Evolutionary conservation across 1,284 basidiomycete species (phyloP).

Genomic region (Cutaneotrichosporon cutaneum): DNA sequence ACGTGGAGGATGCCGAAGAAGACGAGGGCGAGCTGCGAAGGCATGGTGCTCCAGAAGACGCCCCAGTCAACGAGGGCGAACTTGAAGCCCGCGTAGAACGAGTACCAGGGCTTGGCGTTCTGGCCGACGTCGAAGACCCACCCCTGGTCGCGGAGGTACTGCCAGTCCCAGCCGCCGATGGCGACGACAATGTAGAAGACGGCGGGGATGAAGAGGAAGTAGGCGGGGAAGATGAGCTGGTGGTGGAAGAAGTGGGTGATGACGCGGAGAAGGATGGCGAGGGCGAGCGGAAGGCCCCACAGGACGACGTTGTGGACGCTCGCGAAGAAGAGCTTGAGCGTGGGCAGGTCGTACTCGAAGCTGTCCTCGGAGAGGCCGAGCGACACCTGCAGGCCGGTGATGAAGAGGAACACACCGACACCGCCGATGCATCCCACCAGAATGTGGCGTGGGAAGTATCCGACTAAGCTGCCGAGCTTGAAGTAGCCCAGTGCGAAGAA

Average conservation of each 20-base stretch:
- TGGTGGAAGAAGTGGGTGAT: constrained; percentile 80
- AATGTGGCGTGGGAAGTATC: constrained; percentile 96
- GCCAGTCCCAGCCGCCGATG: constrained; percentile 65
- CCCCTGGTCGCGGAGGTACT: constrained; percentile 63
- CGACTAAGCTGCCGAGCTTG: constrained; percentile 78
- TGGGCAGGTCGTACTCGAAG: constrained; percentile 68
- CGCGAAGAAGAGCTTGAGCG: constrained; percentile 60
- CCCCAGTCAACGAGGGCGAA: constrained; percentile 62
- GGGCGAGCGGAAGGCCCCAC: constrained; percentile 71
- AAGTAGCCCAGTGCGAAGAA: constrained; percentile 85
- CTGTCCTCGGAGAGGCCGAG: constrained; percentile 78
- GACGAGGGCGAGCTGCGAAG: constrained; percentile 54
- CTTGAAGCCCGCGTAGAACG: constrained; percentile 75
- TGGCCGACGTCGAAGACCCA: constrained; percentile 87
- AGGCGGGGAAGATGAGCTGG: constrained; percentile 88
- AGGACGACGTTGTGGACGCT: constrained; percentile 64
- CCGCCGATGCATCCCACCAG: constrained; percentile 95
- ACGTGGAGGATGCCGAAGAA: constrained; percentile 77
- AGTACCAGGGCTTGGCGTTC: constrained; percentile 70
- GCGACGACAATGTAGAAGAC: constrained; percentile 79
- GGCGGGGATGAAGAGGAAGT: constrained; percentile 79
- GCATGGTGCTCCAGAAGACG: constrained; percentile 71
- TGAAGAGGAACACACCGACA: constrained; percentile 86
- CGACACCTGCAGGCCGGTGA: constrained; percentile 83
- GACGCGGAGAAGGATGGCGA: constrained; percentile 75